Conservation (phyloP, 2,329 filamentous ascomycete genomes). For the Botrytis pseudocinerea region DNA sequence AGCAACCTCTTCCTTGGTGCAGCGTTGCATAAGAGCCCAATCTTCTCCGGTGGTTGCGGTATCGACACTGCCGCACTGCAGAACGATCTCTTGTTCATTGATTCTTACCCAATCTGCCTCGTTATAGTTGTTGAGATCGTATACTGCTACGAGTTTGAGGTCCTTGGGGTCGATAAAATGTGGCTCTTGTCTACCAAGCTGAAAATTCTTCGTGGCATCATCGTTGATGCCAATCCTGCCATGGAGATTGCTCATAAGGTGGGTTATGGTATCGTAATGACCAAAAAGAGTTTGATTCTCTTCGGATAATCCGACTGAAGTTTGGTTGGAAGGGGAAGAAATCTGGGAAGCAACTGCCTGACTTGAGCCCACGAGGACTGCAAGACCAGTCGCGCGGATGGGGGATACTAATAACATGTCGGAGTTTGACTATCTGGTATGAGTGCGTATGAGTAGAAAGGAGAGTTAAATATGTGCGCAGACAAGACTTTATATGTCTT, state of each 20-base stretch:
- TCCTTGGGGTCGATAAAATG: conserved; percentile 23
- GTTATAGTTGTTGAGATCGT: neutral
- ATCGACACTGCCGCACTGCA: conserved; percentile 15
- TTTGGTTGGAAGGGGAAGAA: neutral
- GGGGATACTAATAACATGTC: neutral
- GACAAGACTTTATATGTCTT: neutral
- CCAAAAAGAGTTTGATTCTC: conserved; percentile 7
- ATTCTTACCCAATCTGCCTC: conserved; percentile 11
- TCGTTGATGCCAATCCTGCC: conserved; percentile 23
- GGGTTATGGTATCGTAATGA: conserved; percentile 6
- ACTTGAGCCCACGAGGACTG: neutral
- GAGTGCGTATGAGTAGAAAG: neutral
- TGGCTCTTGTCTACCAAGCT: neutral
- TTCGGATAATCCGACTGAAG: neutral
- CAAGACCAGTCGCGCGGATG: neutral
- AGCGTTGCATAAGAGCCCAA: conserved; percentile 23
- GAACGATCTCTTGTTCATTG: conserved; percentile 8
- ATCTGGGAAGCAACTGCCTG: neutral
- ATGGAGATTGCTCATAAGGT: conserved; percentile 21
- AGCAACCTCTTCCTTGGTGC: conserved; percentile 18
- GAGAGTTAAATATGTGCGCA: neutral
- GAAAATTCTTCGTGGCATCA: neutral
- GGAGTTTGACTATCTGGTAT: neutral
- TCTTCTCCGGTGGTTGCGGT: neutral
- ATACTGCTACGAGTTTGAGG: conserved; percentile 10